Base-by-base conservation (phyloP, 176 grass and related monocot species). In the Carex cristatella region DNA sequence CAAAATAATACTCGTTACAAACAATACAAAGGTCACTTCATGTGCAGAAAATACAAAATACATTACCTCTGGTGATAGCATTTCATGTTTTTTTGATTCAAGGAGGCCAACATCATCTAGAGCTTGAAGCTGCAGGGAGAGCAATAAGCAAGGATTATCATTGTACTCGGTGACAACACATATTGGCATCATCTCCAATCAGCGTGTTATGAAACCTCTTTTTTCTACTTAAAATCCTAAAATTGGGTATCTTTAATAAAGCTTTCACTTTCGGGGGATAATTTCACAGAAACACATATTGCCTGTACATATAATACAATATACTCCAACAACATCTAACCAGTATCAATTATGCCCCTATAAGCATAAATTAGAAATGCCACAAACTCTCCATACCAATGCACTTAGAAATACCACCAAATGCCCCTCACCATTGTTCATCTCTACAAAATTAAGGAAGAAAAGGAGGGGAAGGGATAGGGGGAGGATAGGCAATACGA, bases 81-180 rank as follows among this genome's bases (percentile, higher is more conserved):
- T 27, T 61, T 82, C 59, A 79, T 83, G 89, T 18, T 6, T 66
- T 87, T 63, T 83, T 14, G 83, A 19, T 90, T 93, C 92, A 86
- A 87, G 7, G 72, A 89, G 89, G 66, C 89, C 91, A 84, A 91
- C 23, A 90, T 88, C 69, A 84, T 93, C 86, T 82, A 97, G 87
- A 78, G 87, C 81, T 82, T 94, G 84, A 63, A 97, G 85, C 94
- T 97, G 66, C 86, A 85, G 53, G 65, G 1, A 84, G 49, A 76
- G 13, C 15, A 86, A 58, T 55, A 84, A 59, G 31, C 33, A 81
- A 64, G 72, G 30, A 81, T 18, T 57, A 84, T 69, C 49, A 59
- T 38, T 42, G 13, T 38, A 56, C 61, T 10, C 49, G n/a, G 2
- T 79, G 54, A n/a, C 28, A 30, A 11, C 32, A 9, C 73, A 33